Percentiles rank a stretch among this genome's conserved stretches.
Evolutionary conservation across 257 asterid genomes (phyloP).

Genomic region (Verbascum thapsus): DNA sequence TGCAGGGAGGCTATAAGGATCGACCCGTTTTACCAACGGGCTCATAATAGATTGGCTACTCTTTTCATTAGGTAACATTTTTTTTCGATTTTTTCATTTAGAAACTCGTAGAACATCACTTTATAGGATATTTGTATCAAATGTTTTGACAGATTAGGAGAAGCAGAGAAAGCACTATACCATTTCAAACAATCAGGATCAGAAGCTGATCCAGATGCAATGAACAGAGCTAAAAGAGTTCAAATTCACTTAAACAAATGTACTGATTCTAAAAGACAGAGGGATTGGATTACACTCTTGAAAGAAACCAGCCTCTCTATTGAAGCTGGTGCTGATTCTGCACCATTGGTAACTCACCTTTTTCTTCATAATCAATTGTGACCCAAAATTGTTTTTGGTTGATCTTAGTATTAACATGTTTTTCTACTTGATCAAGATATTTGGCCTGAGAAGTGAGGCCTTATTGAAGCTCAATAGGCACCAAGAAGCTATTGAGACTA

Average conservation of each 20-base stretch:
- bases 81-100: background rate
- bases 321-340: conserved; percentile 79
- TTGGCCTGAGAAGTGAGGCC: conserved; percentile 77
- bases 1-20: conserved; percentile 73
- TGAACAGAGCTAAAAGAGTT: conserved; percentile 50
- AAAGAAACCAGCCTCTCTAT: conserved; percentile 56
- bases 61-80: conserved; percentile 51
- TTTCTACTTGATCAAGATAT: conserved; percentile 47
- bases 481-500: conserved; percentile 71
- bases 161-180: conserved; percentile 62
- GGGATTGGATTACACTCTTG: conserved; percentile 60
- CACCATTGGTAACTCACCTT: conserved; percentile 56
- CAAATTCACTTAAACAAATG: conserved; percentile 56
- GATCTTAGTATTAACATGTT: background rate
- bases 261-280: conserved; percentile 60
- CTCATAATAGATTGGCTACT: conserved; percentile 70
- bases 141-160: conserved; percentile 59
- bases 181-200: conserved; percentile 78
- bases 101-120: too few species aligned
- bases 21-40: conserved; percentile 72
- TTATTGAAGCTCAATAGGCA: conserved; percentile 63
- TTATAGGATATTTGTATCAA: too few species aligned
- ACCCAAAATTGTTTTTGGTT: too few species aligned
- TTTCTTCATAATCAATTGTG: too few species aligned
- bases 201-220: conserved; percentile 79